A percentile compares a stretch with the other conserved stretches of the same genome.
phyloP scores from a whole-genome alignment of 176 grass and related monocot genomes.

The Oryza punctata region DNA sequence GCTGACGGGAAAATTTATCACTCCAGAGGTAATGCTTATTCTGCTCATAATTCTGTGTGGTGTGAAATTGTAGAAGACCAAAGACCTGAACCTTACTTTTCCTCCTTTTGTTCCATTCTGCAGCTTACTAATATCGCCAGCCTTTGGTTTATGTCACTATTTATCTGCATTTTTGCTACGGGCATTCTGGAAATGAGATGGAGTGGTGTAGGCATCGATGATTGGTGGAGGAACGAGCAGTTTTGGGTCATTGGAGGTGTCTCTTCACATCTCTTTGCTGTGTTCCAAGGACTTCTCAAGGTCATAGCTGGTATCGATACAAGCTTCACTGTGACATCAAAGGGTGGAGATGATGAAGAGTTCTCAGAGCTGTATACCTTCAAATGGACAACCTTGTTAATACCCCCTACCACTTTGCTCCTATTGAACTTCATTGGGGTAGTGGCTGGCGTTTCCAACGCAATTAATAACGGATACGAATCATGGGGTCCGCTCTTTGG shows the following conservation, averaged over 20 bases:
- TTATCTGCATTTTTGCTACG: constrained; percentile 67
- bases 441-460: constrained; percentile 60
- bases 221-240: constrained; percentile 84
- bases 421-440: constrained; percentile 70
- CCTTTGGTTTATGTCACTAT: constrained; percentile 77
- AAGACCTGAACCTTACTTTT: constrained; percentile 7
- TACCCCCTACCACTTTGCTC: constrained; percentile 64
- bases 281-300: constrained; percentile 73
- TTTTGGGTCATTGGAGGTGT: constrained; percentile 79
- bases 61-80: neutral
- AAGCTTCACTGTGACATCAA: constrained; percentile 72
- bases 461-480: constrained; percentile 74
- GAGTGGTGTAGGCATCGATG: constrained; percentile 67
- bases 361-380: constrained; percentile 74
- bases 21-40: constrained; percentile 55
- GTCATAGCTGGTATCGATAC: constrained; percentile 73
- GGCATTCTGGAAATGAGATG: constrained; percentile 80
- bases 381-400: constrained; percentile 77
- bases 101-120: neutral
- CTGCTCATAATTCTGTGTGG: neutral
- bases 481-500: constrained; percentile 76
- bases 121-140: constrained; percentile 69
- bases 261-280: constrained; percentile 66
- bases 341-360: constrained; percentile 66
- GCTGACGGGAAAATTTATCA: constrained; percentile 70